Evolutionary conservation across 2,329 filamentous ascomycete genomes (phyloP), one percentile per base, ranked within the genome.

Genomic region (Stenocarpella maydis): DNA sequence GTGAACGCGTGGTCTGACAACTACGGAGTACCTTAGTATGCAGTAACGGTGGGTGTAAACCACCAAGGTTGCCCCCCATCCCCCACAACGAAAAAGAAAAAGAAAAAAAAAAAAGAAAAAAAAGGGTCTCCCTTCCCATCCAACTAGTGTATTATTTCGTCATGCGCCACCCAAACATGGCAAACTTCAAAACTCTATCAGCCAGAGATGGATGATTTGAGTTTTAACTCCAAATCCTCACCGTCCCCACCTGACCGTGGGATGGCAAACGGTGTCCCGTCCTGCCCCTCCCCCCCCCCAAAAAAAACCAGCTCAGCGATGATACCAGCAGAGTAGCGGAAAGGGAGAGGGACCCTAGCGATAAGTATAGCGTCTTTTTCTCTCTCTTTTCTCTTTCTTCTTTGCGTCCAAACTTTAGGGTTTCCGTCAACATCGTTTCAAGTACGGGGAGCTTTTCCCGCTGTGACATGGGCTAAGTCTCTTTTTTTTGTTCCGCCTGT

Each of bases 401-500:
- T 10, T 34, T 10, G 6, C 58, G 43, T 49, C 58, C 58, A 63
- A 49, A 63, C 41, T 63, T 63, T 63, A 63, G 58, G 58, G 58
- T 63, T 63, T 63, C 58, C 58, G 58, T 49, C 58, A 63, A 63
- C 58, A 41, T 49, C 58, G 58, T 63, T 63, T 63, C 58, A 63
- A 49, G 28, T 63, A 49, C 58, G 58, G 58, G 58, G 58, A 63
- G 58, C 43, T 37, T 63, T n/a, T 63, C 58, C 58, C 49, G 58
- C 58, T 63, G 58, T 41, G 26, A 26, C 43, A 49, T 47, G 41
- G n/a, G n/a, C n/a, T n/a, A n/a, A 49, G 28, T 63, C 58, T 47
- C 58, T 28, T 53, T 34, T 37, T 37, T 5, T 2, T 37, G 34
- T 37, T 37, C 34, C 34, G 34, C 34, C 31, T 34, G 34, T 10